Conservation (phyloP, 768 basidiomycete genomes). For the Tricholoma hemisulphureum region DNA sequence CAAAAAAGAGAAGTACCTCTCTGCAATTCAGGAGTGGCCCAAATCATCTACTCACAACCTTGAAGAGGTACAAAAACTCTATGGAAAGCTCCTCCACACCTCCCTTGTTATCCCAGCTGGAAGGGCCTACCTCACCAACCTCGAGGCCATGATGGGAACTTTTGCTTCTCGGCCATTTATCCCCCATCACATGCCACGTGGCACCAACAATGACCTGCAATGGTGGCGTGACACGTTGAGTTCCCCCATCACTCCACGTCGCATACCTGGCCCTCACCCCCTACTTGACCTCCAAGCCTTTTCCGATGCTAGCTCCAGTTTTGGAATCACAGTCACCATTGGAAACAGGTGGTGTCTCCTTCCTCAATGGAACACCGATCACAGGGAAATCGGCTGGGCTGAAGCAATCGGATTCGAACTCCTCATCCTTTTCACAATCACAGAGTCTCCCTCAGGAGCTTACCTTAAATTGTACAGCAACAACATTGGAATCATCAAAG, state of each 20-base stretch:
- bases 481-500: too few relatives aligned
- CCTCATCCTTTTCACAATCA: slow-evolving; percentile 15
- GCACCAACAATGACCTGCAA: slow-evolving; percentile 13
- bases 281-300: slow-evolving; percentile 28
- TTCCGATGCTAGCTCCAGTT: not conserved
- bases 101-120: slow-evolving; percentile 25
- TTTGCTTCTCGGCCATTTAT: slow-evolving; percentile 26
- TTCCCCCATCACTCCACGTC: not conserved
- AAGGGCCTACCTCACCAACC: slow-evolving; percentile 33
- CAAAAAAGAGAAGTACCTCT: too few relatives aligned
- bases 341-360: slow-evolving; percentile 25
- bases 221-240: slow-evolving; percentile 29
- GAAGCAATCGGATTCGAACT: slow-evolving; percentile 45
- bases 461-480: not conserved
- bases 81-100: too few relatives aligned
- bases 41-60: slow-evolving; percentile 18
- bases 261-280: slow-evolving; percentile 25
- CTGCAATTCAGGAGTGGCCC: slow-evolving; percentile 26
- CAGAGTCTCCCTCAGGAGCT: too few relatives aligned
- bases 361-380: slow-evolving; percentile 27
- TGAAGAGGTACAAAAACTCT: slow-evolving; percentile 32
- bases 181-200: slow-evolving; percentile 15
- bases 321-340: not conserved
- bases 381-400: slow-evolving; percentile 45
- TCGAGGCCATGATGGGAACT: slow-evolving; percentile 29